phyloP scores from a whole-genome alignment of 257 asterid species.

The Capsicum rhomboideum region DNA sequence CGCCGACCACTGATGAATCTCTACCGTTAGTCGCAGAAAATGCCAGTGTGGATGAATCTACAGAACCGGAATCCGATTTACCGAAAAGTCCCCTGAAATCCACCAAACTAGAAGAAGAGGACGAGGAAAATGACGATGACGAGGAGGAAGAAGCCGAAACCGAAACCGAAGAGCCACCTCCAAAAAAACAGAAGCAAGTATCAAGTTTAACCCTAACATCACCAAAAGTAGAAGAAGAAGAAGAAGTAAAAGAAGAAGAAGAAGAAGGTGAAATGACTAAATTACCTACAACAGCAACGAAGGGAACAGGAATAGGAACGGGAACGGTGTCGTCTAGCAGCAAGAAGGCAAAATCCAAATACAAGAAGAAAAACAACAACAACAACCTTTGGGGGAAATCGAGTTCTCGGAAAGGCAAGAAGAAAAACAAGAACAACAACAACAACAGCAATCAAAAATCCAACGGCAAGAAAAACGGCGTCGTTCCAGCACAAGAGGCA shows the following conservation, averaged over 20 bases:
- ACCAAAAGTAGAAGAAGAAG: background rate
- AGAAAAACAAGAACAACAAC: slow-evolving; percentile 45
- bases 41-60: background rate
- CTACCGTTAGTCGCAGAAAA: background rate
- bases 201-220: slow-evolving; percentile 15
- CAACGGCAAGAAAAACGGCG: slow-evolving; percentile 29
- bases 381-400: slow-evolving; percentile 74
- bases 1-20: slow-evolving; percentile 1
- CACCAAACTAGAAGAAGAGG: slow-evolving; percentile 31
- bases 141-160: slow-evolving; percentile 38
- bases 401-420: slow-evolving; percentile 66
- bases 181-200: slow-evolving; percentile 57
- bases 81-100: slow-evolving; percentile 14
- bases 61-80: slow-evolving; percentile 11
- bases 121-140: slow-evolving; percentile 30
- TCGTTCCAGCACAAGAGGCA: slow-evolving; percentile 10
- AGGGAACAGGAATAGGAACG: background rate
- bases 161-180: slow-evolving; percentile 44
- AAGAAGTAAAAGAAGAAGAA: background rate
- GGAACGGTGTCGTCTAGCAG: slow-evolving; percentile 21
- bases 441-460: slow-evolving; percentile 16
- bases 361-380: slow-evolving; percentile 78
- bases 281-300: slow-evolving; percentile 6
- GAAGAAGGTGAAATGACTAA: slow-evolving; percentile 14
- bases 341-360: slow-evolving; percentile 55